A percentile compares a stretch with the other conserved stretches of the same genome.
phyloP scores from a whole-genome alignment of 345 rosid species.

The Mangifera indica region DNA sequence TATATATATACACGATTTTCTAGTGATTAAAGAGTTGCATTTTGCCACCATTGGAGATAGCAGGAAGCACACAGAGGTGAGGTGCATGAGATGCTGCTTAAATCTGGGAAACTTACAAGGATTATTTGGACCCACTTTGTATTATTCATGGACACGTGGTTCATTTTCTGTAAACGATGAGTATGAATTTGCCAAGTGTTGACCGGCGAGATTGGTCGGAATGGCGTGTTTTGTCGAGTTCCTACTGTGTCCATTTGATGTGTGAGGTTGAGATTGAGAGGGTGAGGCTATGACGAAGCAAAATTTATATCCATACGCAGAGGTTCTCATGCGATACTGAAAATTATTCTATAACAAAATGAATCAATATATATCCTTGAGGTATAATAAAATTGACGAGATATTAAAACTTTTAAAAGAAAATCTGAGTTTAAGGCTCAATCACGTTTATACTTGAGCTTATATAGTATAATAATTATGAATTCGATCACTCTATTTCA shows the following conservation, averaged over 20 bases:
- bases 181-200: conserved; percentile 26
- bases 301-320: no score
- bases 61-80: neutral
- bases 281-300: neutral
- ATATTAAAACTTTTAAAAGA: no score
- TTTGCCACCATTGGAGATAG: neutral
- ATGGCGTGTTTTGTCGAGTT: conserved; percentile 3
- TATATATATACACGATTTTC: no score
- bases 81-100: neutral
- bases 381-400: no score
- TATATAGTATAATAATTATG: no score
- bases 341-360: no score
- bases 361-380: no score
- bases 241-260: neutral
- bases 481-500: no score
- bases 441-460: no score
- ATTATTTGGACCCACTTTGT: neutral
- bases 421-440: no score
- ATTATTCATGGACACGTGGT: conserved; percentile 13
- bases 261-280: neutral
- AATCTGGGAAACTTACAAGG: conserved; percentile 11
- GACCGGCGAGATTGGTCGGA: neutral
- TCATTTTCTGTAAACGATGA: conserved; percentile 9
- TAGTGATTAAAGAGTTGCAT: neutral
- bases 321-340: no score